phyloP scores from a whole-genome alignment of 805 yeast species.

The Dipodascus albidus region DNA sequence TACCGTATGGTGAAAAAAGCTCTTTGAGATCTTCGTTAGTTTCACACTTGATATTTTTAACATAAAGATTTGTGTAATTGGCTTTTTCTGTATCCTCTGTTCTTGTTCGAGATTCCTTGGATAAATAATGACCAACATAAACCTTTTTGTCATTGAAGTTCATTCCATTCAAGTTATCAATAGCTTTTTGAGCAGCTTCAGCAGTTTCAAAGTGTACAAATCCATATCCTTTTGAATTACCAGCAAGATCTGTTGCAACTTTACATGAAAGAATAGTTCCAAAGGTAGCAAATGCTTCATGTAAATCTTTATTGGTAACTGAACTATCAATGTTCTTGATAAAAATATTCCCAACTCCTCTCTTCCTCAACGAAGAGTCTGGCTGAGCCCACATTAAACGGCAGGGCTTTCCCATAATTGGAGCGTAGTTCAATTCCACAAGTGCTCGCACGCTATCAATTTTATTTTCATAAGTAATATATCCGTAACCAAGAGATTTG shows the following conservation, averaged over 20 bases:
- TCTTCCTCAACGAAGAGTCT: background rate
- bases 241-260: conserved; percentile 35
- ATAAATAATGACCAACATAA: conserved; percentile 53
- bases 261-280: conserved; percentile 40
- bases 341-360: conserved; percentile 44
- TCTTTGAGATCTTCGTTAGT: conserved; percentile 30
- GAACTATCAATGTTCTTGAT: conserved; percentile 44
- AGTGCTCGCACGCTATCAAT: background rate
- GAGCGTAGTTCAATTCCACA: background rate
- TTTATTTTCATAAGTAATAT: background rate
- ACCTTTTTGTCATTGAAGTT: conserved; percentile 17
- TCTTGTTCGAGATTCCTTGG: conserved; percentile 41
- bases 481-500: background rate
- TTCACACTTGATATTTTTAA: conserved; percentile 36
- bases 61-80: conserved; percentile 43
- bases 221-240: conserved; percentile 44
- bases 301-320: conserved; percentile 40
- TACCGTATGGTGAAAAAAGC: conserved; percentile 37
- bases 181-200: conserved; percentile 52
- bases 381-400: background rate
- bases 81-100: conserved; percentile 29
- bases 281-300: conserved; percentile 40
- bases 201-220: conserved; percentile 54
- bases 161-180: conserved; percentile 39
- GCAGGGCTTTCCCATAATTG: background rate